A percentile compares a stretch with the other conserved stretches of the same genome.
Conservation (phyloP, 2,329 filamentous ascomycete genomes). For the Penicillium vulpinum region DNA sequence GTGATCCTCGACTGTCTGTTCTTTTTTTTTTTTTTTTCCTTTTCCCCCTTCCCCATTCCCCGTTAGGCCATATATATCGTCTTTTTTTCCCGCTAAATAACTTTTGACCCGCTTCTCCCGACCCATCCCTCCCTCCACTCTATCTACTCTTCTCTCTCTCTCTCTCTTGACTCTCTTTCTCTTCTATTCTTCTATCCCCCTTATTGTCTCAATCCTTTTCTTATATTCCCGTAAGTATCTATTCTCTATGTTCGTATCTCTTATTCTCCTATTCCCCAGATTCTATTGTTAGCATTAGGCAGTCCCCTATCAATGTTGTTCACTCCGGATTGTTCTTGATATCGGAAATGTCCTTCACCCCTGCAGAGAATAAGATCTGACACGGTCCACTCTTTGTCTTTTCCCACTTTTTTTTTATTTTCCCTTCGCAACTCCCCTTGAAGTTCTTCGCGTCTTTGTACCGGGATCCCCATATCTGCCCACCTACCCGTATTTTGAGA, state of each 20-base stretch:
- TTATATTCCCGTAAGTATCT: not conserved
- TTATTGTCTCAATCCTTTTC: not conserved
- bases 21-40: constrained; percentile 11
- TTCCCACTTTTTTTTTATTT: constrained; percentile 18
- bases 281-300: not conserved
- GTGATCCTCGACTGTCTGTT: constrained; percentile 36
- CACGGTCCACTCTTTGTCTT: constrained; percentile 24
- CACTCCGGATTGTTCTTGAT: constrained; percentile 18
- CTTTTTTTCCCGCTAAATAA: constrained; percentile 9
- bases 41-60: constrained; percentile 8
- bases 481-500: constrained; percentile 23
- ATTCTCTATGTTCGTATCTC: not conserved
- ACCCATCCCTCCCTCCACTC: constrained; percentile 16
- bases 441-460: constrained; percentile 12
- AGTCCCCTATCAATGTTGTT: constrained; percentile 10
- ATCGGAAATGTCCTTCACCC: constrained; percentile 19
- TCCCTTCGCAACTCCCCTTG: constrained; percentile 13
- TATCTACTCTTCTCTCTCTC: constrained; percentile 11
- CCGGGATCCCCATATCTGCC: constrained; percentile 10
- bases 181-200: not conserved
- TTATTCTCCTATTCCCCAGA: not conserved
- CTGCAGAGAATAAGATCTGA: constrained; percentile 28
- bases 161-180: constrained; percentile 9
- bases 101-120: constrained; percentile 12
- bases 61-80: constrained; percentile 6